phyloP scores from a whole-genome alignment of 306 rosid genomes.

The Quercus alba region DNA sequence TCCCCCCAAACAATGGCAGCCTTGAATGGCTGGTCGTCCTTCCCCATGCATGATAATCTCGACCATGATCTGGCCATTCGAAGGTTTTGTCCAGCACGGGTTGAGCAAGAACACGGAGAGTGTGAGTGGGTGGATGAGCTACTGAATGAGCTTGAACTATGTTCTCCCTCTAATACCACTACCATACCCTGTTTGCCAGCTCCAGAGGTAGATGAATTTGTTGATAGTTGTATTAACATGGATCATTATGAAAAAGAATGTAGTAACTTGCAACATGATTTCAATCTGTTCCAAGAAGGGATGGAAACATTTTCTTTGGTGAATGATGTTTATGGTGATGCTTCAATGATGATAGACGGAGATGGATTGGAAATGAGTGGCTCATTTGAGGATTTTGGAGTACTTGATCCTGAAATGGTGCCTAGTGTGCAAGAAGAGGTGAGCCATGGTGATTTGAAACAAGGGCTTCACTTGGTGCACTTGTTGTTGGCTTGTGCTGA shows the following conservation, averaged over 20 bases:
- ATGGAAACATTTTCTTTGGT: slow-evolving; percentile 24
- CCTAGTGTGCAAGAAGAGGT: slow-evolving; percentile 29
- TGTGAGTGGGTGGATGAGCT: slow-evolving; percentile 32
- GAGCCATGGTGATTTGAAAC: slow-evolving; percentile 41
- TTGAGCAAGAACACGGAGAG: slow-evolving; percentile 55
- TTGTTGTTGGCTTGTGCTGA: slow-evolving; percentile 75
- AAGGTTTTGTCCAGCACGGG: slow-evolving; percentile 68
- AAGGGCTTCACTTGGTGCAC: slow-evolving; percentile 78
- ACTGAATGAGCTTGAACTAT: slow-evolving; percentile 35
- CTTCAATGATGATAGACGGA: slow-evolving; percentile 31
- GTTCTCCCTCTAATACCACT: slow-evolving; percentile 32
- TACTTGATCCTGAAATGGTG: slow-evolving; percentile 11
- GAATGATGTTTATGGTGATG: slow-evolving; percentile 30
- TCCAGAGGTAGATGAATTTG: slow-evolving; percentile 67
- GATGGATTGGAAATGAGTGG: slow-evolving; percentile 33
- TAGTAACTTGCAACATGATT: slow-evolving; percentile 23
- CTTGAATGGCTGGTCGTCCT: slow-evolving; percentile 41
- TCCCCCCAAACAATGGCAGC: slow-evolving; percentile 39
- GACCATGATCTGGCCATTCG: slow-evolving; percentile 63
- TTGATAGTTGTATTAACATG: slow-evolving; percentile 74
- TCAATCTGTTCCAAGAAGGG: slow-evolving; percentile 32
- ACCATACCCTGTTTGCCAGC: slow-evolving; percentile 48
- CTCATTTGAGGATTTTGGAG: slow-evolving; percentile 17
- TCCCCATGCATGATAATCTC: slow-evolving; percentile 31
- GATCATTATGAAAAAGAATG: slow-evolving; percentile 39